A percentile compares a stretch with the other conserved stretches of the same genome.
Conservation (phyloP, 768 basidiomycete genomes). For the Pholiota microspora region DNA sequence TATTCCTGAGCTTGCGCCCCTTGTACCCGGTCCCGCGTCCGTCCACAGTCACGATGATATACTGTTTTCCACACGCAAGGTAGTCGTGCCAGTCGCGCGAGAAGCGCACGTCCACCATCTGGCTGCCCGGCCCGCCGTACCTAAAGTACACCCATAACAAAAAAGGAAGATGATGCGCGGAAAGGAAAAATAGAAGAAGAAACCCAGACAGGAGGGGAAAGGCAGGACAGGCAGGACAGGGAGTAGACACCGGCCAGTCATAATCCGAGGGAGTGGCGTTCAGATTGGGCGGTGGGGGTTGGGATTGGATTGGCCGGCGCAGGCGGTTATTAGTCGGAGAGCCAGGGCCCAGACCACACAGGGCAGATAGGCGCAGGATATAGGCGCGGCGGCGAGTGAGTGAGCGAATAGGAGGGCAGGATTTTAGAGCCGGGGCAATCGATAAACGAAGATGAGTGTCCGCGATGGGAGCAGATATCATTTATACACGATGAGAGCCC, state of each 20-base stretch:
- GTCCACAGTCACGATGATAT: constrained; percentile 86
- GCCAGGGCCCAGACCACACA: neutral
- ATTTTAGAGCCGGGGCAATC: neutral
- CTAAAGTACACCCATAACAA: constrained; percentile 31
- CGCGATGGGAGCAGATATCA: neutral
- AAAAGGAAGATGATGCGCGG: neutral
- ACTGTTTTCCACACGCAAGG: constrained; percentile 76
- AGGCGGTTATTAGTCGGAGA: neutral
- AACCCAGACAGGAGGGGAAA: no score
- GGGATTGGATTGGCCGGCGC: neutral
- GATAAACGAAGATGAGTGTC: neutral
- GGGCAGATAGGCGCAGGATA: no score
- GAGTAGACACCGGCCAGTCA: neutral
- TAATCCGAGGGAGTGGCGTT: neutral
- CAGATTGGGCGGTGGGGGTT: no score
- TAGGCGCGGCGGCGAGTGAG: no score
- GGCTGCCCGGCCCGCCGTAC: constrained; percentile 90
- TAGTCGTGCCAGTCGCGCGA: constrained; percentile 84
- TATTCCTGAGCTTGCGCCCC: constrained; percentile 80
- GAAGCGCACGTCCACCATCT: constrained; percentile 69
- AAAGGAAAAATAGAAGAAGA: neutral
- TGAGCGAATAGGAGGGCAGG: neutral
- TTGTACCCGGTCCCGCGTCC: constrained; percentile 93
- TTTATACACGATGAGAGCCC: no score
- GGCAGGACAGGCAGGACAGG: no score